Evolutionary conservation across 2,329 filamentous ascomycete species (phyloP), one percentile per base, ranked within the genome.

Genomic region (Penicillium thymicola): DNA sequence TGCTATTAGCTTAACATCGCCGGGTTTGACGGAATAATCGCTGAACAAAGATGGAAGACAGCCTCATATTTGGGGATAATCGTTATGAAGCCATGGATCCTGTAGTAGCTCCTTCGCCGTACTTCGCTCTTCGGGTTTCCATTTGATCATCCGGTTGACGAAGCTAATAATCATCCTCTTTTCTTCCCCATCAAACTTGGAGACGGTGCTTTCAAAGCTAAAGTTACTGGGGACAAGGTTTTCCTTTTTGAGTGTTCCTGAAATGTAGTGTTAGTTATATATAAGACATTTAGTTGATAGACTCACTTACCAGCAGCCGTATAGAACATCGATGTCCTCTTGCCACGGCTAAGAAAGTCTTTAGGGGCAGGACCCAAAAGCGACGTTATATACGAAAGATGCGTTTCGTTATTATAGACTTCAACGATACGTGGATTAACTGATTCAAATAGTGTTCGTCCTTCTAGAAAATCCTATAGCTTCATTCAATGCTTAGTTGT

Each of bases 341-440:
- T 57, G 21, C 65, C 70, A 7, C 59, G 50, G 13, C 59, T 54
- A 30, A 75, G 21, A n/a, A 73, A 55, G 36, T 67, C 65, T 55
- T 60, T 60, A 14, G 72, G 69, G 4, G 71, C 67, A 38, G 60
- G 58, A 42, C 60, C 62, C 13, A 74, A 51, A 16, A 74, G 58
- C 7, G 66, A 63, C 43, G 71, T 70, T 57, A 74, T 72, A 36
- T 70, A 51, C 30, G 66, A 67, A 40, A 75, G 59, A 62, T 75
- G 71, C 9, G 54, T 55, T 47, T 59, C 54, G 5, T 66, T 59
- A 41, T 64, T 61, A 55, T 74, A 72, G n/a, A 57, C 60, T 30
- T 65, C 59, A 11, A 64, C 62, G 37, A 40, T 44, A 9, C 59
- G 59, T 42, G 48, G 49, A 58, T 68, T 60, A 42, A 68, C 64